Evolutionary conservation across 2,329 filamentous ascomycete species (phyloP).

Genomic region (Fonsecaea multimorphosa): DNA sequence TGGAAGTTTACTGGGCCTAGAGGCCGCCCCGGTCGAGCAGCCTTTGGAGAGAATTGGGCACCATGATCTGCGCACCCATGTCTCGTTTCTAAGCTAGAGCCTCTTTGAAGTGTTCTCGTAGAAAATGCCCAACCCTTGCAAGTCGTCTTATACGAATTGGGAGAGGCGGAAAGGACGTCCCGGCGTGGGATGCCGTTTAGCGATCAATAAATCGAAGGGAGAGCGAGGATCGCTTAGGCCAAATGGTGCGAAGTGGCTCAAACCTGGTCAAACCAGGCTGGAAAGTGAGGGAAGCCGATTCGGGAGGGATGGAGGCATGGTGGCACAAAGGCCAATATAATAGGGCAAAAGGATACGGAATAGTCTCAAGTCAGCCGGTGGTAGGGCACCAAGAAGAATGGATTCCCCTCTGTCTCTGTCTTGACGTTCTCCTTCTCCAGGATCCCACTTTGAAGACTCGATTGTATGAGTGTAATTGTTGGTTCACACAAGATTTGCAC

Average conservation of each 20-base stretch:
- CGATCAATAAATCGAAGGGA: slow-evolving; percentile 16
- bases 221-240: slow-evolving; percentile 12
- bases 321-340: slow-evolving; percentile 27
- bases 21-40: slow-evolving; percentile 13
- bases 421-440: neutral
- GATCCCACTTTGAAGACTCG: neutral
- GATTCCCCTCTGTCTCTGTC: slow-evolving; percentile 3
- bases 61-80: slow-evolving; percentile 23
- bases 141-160: slow-evolving; percentile 1
- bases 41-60: slow-evolving; percentile 23
- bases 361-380: slow-evolving; percentile 19
- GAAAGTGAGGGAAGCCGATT: slow-evolving; percentile 16
- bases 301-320: slow-evolving; percentile 13
- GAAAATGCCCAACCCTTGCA: slow-evolving; percentile 1
- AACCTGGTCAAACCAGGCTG: slow-evolving; percentile 21
- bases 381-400: slow-evolving; percentile 7
- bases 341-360: slow-evolving; percentile 20
- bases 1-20: neutral
- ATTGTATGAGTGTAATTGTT: neutral
- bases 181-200: slow-evolving; percentile 1
- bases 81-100: slow-evolving; percentile 1
- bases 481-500: neutral
- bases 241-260: slow-evolving; percentile 31
- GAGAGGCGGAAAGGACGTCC: slow-evolving; percentile 7
- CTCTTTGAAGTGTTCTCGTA: slow-evolving; percentile 2